These are phyloP conservation scores for Saccharomycopsis babjevae DNA, from an alignment of 805 yeast species.

Conservation along the genomic window DNA sequence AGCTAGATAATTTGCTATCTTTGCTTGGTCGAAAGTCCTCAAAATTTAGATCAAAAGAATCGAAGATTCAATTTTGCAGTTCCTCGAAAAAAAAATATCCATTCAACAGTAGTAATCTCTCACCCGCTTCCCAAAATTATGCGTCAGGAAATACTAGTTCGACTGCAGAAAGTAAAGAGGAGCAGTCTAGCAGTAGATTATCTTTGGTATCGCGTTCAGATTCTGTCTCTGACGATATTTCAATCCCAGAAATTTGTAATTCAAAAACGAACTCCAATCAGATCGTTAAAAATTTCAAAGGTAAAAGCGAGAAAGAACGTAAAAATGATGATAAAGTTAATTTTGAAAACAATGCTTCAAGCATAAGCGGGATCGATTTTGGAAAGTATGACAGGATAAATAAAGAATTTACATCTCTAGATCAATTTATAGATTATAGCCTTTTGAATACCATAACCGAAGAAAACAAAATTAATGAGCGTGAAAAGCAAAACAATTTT, in stretches of 20 bases:
- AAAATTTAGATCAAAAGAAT: not conserved
- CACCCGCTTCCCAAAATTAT: not conserved
- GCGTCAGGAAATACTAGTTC: not conserved
- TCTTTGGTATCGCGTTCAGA: not conserved
- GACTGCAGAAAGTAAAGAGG: not conserved
- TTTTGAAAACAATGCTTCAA: not conserved
- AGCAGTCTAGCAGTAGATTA: not conserved
- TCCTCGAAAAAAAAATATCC: not conserved
- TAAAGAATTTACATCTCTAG: not conserved
- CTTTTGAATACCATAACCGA: slow-evolving; percentile 3
- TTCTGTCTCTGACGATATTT: not conserved
- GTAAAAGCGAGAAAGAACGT: not conserved
- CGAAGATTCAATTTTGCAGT: not conserved
- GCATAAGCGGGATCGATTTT: not conserved
- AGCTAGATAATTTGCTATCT: not conserved
- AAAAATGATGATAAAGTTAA: not conserved
- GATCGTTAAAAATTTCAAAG: not conserved
- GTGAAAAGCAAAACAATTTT: not conserved
- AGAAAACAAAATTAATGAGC: slow-evolving; percentile 2
- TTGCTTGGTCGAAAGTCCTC: not conserved
- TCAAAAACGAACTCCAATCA: not conserved
- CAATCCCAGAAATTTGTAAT: not conserved
- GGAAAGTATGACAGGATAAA: not conserved
- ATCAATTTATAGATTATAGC: slow-evolving; percentile 5
- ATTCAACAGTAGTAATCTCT: not conserved